Conservation (phyloP, 1,284 basidiomycete species). For the Ustilago loliicola region DNA sequence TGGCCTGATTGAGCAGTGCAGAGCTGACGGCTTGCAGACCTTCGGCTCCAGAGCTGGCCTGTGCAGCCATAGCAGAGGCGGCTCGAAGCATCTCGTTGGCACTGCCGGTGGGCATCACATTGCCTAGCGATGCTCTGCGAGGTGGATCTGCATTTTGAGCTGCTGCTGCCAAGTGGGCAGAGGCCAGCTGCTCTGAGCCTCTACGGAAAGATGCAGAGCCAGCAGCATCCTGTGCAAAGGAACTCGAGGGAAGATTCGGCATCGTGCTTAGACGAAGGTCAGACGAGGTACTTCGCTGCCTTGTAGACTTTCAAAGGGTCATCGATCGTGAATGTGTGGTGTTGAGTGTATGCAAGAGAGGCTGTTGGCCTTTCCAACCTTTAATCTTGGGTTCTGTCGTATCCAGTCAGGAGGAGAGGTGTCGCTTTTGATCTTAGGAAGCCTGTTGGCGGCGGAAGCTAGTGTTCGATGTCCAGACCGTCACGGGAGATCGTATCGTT, state of each 20-base stretch:
- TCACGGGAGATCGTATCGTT: background rate
- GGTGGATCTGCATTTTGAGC: constrained; percentile 2
- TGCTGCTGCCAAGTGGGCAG: background rate
- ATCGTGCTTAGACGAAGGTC: constrained; percentile 12
- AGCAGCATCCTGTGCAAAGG: constrained; percentile 17
- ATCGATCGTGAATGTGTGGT: background rate
- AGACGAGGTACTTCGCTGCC: background rate
- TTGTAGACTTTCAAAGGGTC: background rate
- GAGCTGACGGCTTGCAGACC: constrained; percentile 58
- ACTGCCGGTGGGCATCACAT: constrained; percentile 20
- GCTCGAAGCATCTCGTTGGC: constrained; percentile 58
- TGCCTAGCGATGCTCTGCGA: constrained; percentile 35
- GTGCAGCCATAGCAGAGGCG: constrained; percentile 52
- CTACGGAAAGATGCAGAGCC: constrained; percentile 25
- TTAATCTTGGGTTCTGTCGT: too few species aligned
- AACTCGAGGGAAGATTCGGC: constrained; percentile 38
- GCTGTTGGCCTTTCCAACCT: too few species aligned
- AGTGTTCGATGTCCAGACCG: background rate
- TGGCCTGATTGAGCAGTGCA: constrained; percentile 54
- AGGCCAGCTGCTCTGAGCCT: constrained; percentile 38
- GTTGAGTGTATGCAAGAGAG: background rate
- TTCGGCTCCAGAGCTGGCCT: constrained; percentile 52
- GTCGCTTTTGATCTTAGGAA: too few species aligned
- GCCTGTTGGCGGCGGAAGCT: too few species aligned
- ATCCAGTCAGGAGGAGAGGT: too few species aligned